Percentiles rank a stretch among this genome's conserved stretches.
phyloP scores from a whole-genome alignment of 768 basidiomycete genomes.

The Lactarius vividus region DNA sequence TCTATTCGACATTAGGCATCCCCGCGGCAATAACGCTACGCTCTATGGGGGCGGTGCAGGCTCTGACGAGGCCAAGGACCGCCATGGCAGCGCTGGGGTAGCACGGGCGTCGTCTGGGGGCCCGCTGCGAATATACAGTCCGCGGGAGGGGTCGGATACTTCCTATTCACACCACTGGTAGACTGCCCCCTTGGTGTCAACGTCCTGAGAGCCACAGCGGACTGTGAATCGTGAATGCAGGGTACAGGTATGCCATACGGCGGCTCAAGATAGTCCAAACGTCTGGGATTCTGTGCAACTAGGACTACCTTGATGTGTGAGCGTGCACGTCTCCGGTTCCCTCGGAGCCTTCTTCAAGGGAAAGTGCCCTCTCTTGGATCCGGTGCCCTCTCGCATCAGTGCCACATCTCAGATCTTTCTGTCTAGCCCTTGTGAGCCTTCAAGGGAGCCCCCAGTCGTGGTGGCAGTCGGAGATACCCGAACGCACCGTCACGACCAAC shows the following conservation, averaged over 20 bases:
- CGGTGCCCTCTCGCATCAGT: background rate
- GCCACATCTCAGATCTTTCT: background rate
- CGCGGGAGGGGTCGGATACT: no score
- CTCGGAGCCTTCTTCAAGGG: background rate
- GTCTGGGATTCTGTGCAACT: background rate
- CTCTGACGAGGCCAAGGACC: background rate
- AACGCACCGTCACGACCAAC: background rate
- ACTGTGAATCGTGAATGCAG: background rate
- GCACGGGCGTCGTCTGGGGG: slow-evolving; percentile 1
- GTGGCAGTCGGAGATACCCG: background rate
- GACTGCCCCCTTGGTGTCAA: background rate
- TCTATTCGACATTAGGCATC: slow-evolving; percentile 24
- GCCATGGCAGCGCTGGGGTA: background rate
- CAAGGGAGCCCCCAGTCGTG: background rate
- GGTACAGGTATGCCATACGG: background rate
- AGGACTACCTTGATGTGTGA: background rate
- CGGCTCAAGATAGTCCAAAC: background rate
- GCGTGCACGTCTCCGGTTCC: background rate
- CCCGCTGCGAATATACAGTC: no score
- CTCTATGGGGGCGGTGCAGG: background rate
- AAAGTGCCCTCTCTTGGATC: background rate
- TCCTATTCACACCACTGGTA: background rate
- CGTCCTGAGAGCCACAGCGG: background rate
- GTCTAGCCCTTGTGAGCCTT: background rate
- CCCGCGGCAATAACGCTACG: slow-evolving; percentile 16